Percentiles rank a stretch among this genome's conserved stretches.
Evolutionary conservation across 2,329 filamentous ascomycete genomes (phyloP).

Genomic region (Arachnomyces sp.): DNA sequence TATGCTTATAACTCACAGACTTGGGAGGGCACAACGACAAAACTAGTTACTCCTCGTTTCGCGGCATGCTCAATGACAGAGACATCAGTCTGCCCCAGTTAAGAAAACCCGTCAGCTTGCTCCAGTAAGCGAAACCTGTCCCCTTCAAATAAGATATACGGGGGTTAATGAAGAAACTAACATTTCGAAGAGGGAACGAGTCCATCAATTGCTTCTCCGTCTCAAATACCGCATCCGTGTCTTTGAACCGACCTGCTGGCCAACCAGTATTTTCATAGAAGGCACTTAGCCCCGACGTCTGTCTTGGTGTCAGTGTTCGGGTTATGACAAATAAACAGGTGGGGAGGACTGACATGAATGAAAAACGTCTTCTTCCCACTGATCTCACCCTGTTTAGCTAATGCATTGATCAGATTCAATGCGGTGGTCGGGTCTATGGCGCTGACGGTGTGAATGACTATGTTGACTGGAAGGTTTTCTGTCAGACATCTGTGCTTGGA

Average conservation of each 20-base stretch:
- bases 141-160: too few relatives aligned
- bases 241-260: slow-evolving; percentile 23
- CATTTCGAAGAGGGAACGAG: slow-evolving; percentile 21
- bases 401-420: slow-evolving; percentile 25
- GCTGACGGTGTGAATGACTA: slow-evolving; percentile 31
- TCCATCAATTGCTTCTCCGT: slow-evolving; percentile 22
- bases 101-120: slow-evolving; percentile 6
- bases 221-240: slow-evolving; percentile 23
- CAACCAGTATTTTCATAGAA: slow-evolving; percentile 15
- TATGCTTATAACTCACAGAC: slow-evolving; percentile 8
- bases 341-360: slow-evolving; percentile 24
- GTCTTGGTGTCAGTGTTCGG: slow-evolving; percentile 1
- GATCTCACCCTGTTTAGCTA: slow-evolving; percentile 22
- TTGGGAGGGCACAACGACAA: slow-evolving; percentile 22
- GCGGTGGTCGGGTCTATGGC: slow-evolving; percentile 20
- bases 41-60: slow-evolving; percentile 20
- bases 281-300: slow-evolving; percentile 16
- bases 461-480: slow-evolving; percentile 22
- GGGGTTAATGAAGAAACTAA: slow-evolving; percentile 7
- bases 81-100: slow-evolving; percentile 22
- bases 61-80: slow-evolving; percentile 23
- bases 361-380: slow-evolving; percentile 23
- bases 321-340: slow-evolving; percentile 9
- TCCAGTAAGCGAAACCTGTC: too few relatives aligned
- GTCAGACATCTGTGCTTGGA: background rate